Evolutionary conservation across 2,329 filamentous ascomycete genomes (phyloP).

Genomic region (Leptographium wingfieldii): DNA sequence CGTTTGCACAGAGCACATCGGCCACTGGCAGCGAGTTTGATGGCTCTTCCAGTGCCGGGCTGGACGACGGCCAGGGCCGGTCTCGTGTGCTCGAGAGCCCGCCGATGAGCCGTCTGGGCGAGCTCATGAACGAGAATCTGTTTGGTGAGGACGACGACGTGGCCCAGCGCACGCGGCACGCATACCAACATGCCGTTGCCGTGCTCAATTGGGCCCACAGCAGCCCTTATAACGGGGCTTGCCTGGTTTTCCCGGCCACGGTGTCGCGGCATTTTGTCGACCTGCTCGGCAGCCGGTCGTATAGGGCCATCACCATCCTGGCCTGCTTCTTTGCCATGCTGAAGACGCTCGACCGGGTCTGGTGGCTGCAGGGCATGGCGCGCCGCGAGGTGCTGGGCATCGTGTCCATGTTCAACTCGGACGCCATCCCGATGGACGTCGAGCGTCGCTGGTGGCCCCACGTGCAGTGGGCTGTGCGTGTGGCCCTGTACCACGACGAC

Average conservation of each 20-base stretch:
- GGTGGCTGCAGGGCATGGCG: conserved; percentile 60
- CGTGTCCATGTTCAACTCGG: conserved; percentile 43
- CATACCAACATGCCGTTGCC: conserved; percentile 51
- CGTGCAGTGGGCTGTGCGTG: conserved; percentile 47
- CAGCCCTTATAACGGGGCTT: conserved; percentile 43
- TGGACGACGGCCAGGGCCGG: not conserved
- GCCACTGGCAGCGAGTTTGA: not conserved
- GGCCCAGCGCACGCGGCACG: conserved; percentile 32
- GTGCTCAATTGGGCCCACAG: conserved; percentile 55
- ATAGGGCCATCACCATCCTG: conserved; percentile 49
- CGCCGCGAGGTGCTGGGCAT: conserved; percentile 53
- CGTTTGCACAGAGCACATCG: not conserved
- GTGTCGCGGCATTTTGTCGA: conserved; percentile 50
- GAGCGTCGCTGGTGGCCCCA: conserved; percentile 44
- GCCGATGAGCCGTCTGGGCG: conserved; percentile 13
- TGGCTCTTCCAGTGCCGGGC: not conserved
- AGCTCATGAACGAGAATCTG: conserved; percentile 18
- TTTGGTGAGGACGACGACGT: conserved; percentile 11
- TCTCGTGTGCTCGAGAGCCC: not conserved
- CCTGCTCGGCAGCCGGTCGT: conserved; percentile 43
- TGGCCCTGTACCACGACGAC: conserved; percentile 42
- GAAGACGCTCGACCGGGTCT: conserved; percentile 47
- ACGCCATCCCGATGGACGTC: conserved; percentile 29
- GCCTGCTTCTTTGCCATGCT: conserved; percentile 56
- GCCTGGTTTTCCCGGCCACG: conserved; percentile 51